Evolutionary conservation across 2,329 filamentous ascomycete genomes (phyloP).

Genomic region (Lithohypha guttulata): DNA sequence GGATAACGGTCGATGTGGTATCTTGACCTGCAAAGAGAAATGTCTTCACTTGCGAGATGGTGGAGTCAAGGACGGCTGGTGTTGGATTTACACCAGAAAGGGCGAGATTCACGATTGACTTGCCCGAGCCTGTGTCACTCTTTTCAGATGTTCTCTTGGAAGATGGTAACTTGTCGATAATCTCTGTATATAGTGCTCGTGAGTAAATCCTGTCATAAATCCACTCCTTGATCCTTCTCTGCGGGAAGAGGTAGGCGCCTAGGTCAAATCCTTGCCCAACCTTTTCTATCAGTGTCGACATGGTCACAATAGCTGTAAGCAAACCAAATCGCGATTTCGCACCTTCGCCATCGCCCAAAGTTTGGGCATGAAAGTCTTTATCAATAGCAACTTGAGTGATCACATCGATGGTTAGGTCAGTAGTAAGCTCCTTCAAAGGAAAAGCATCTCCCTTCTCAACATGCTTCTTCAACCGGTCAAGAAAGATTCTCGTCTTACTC

Average conservation of each 20-base stretch:
- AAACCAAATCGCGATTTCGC: constrained; percentile 13
- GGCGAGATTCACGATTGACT: constrained; percentile 14
- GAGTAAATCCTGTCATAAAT: constrained; percentile 16
- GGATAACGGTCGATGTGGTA: constrained; percentile 21
- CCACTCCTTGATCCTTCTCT: constrained; percentile 13
- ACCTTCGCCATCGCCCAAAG: constrained; percentile 12
- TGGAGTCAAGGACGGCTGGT: constrained; percentile 12
- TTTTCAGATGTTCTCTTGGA: constrained; percentile 4
- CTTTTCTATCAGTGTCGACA: constrained; percentile 11
- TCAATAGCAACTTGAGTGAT: constrained; percentile 31
- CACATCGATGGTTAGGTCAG: constrained; percentile 33
- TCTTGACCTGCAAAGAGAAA: constrained; percentile 21
- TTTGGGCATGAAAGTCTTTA: constrained; percentile 17
- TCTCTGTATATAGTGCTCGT: constrained; percentile 10
- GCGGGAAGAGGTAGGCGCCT: constrained; percentile 10
- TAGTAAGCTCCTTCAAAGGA: constrained; percentile 29
- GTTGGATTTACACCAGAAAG: constrained; percentile 12
- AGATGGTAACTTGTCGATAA: constrained; percentile 11
- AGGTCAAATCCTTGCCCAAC: constrained; percentile 14
- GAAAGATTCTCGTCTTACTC: constrained; percentile 14
- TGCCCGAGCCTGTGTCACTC: constrained; percentile 4
- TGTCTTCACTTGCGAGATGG: constrained; percentile 17
- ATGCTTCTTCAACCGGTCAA: constrained; percentile 16
- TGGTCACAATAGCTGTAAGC: constrained; percentile 10
- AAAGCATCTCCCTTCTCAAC: constrained; percentile 25